Evolutionary conservation across 768 basidiomycete genomes (phyloP).

Genomic region (Mrakia gelida): DNA sequence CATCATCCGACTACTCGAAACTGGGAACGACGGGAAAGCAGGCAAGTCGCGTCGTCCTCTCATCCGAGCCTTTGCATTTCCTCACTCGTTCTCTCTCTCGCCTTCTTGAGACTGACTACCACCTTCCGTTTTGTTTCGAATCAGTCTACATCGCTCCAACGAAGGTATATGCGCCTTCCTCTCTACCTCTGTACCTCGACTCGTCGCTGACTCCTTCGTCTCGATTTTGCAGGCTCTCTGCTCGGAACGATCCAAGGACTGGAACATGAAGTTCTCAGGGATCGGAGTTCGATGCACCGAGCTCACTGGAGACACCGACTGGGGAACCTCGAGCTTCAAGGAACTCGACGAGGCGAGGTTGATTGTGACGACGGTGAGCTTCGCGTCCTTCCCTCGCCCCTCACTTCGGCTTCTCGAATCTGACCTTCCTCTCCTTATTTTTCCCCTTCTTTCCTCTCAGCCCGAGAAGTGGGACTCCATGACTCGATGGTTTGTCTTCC

Average conservation of each 20-base stretch:
- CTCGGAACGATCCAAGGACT: constrained; percentile 75
- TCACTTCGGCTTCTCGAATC: background rate
- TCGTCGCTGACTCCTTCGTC: background rate
- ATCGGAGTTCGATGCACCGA: constrained; percentile 78
- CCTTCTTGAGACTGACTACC: background rate
- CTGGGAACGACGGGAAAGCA: constrained; percentile 54
- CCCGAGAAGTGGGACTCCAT: constrained; percentile 96
- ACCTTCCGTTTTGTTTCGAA: background rate
- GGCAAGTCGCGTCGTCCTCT: background rate
- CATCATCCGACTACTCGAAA: constrained; percentile 67
- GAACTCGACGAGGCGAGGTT: constrained; percentile 71
- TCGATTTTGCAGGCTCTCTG: constrained; percentile 69
- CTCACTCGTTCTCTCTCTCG: background rate
- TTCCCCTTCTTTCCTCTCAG: constrained; percentile 41
- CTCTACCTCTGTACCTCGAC: background rate
- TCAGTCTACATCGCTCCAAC: constrained; percentile 86
- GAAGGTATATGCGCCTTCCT: constrained; percentile 53
- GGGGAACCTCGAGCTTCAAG: constrained; percentile 61
- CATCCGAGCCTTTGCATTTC: background rate
- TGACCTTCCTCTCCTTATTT: background rate
- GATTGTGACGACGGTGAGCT: constrained; percentile 73
- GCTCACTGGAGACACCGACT: constrained; percentile 82
- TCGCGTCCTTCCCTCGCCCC: background rate
- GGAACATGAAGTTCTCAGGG: constrained; percentile 71
- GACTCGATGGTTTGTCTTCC: constrained; percentile 64